Conservation (phyloP, 2,329 filamentous ascomycete genomes). For the Coniochaeta pulveracea region DNA sequence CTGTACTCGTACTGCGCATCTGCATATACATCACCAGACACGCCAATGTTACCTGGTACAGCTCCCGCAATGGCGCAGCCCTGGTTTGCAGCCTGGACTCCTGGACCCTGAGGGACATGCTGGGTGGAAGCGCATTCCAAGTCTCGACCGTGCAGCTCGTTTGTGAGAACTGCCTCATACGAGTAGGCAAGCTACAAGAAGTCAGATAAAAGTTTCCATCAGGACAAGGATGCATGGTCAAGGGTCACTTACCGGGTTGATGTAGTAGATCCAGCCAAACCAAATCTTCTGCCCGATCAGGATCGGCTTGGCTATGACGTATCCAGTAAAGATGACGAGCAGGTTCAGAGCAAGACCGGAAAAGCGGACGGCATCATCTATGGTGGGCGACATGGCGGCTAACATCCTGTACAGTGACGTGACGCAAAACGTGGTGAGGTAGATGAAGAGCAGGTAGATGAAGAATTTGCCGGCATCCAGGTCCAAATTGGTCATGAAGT, state of each 20-base stretch:
- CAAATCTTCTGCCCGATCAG: conserved; percentile 34
- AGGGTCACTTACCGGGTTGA: conserved; percentile 41
- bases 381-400: conserved; percentile 34
- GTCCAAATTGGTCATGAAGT: conserved; percentile 54
- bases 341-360: conserved; percentile 39
- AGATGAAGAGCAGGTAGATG: conserved; percentile 38
- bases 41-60: conserved; percentile 24
- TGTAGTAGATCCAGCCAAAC: conserved; percentile 37
- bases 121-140: conserved; percentile 22
- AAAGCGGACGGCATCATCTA: conserved; percentile 40
- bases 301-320: conserved; percentile 29
- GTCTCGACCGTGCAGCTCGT: conserved; percentile 20
- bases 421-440: conserved; percentile 35
- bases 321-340: conserved; percentile 45
- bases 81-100: conserved; percentile 1
- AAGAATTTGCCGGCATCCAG: conserved; percentile 42
- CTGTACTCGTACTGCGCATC: conserved; percentile 30
- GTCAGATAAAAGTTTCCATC: too few species aligned
- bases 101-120: conserved; percentile 12
- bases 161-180: conserved; percentile 32
- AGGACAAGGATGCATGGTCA: too few species aligned
- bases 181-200: too few species aligned
- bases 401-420: conserved; percentile 40
- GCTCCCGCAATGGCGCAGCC: conserved; percentile 32
- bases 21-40: conserved; percentile 34